Base-by-base conservation (phyloP, 1,284 basidiomycete species). In the Mycosarcoma maydis region DNA sequence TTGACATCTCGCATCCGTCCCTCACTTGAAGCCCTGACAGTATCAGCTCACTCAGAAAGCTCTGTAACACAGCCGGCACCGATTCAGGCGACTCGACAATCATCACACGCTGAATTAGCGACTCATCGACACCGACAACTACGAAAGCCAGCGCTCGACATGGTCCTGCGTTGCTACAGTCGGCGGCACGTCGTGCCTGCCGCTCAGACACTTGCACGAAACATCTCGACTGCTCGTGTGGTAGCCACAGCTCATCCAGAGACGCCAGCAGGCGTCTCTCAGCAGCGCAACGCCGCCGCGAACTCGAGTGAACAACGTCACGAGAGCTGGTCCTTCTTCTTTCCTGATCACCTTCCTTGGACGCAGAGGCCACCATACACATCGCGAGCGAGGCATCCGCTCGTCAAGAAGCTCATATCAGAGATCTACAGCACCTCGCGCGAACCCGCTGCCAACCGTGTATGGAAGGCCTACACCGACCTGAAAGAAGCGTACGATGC, bases 401-500 rank as follows among this genome's bases (percentile, higher is more conserved):
- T 75, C 3, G 65, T 75, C 23, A 60, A 58, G 32, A 72, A 68
- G 44, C 56, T 75, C 38, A 47, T 73, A 29, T 33, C 47, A 0
- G 66, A 70, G 42, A 58, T 75, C 40, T 73, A 75, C 55, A 64
- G 62, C 42, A 62, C 54, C 17, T 52, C 51, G 13, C 54, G 68
- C 27, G 34, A 40, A 11, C 54, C 72, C 5, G 14, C 51, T 16
- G 56, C 73, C 32, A 64, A 75, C 29, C 59, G 57, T 6, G 72
- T 65, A 6, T 75, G 73, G 73, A 61, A 51, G 26, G 58, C 68
- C 6, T 75, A 75, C 52, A 67, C 44, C 44, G 60, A 55, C 11
- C 39, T 75, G 9, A 60, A 67, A 20, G 60, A 73, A 24, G 37
- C 43, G 4, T 50, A 50, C 32, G 39, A 48, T 16, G 32, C 69